Evolutionary conservation across 1,284 basidiomycete species (phyloP), one percentile per base, ranked within the genome.

Genomic region (Phellopilus nigrolimitatus): DNA sequence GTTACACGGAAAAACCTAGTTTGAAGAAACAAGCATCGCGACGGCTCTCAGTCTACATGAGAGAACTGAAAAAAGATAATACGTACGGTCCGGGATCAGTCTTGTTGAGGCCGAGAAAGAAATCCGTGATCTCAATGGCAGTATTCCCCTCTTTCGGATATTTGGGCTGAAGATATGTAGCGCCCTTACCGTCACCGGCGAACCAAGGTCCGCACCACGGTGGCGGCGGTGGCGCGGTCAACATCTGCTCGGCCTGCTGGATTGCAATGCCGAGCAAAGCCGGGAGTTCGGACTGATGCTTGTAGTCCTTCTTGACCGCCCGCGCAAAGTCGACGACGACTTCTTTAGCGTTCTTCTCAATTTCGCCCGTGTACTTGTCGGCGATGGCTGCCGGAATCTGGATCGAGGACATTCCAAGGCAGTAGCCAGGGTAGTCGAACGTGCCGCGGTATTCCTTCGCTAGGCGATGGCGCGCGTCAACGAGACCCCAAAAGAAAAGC

Each of bases 31-130:
- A n/a, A n/a, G n/a, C n/a, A n/a, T n/a, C n/a, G n/a, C n/a, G n/a
- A n/a, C n/a, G n/a, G n/a, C n/a, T n/a, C n/a, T n/a, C n/a, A n/a
- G n/a, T n/a, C n/a, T n/a, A n/a, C n/a, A n/a, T n/a, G n/a, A n/a
- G n/a, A n/a, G n/a, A n/a, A n/a, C n/a, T n/a, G n/a, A n/a, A n/a
- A n/a, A n/a, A n/a, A n/a, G n/a, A n/a, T n/a, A n/a, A n/a, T n/a
- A 58, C 57, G 49, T 50, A 57, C 57, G 57, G 56, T 27, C 57
- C 56, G 2, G 57, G 57, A 22, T 55, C 49, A 13, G 19, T 48
- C 45, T 55, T 52, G 33, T 57, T 57, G 22, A 57, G 28, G 12
- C 41, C 46, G 28, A 52, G 42, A 42, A 57, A 51, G 40, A 52
- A 58, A 13, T 55, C 56, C 3, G 22, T 38, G 17, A 58, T 27